phyloP scores from a whole-genome alignment of 1,284 basidiomycete genomes.

The Bondarzewia mesenterica region DNA sequence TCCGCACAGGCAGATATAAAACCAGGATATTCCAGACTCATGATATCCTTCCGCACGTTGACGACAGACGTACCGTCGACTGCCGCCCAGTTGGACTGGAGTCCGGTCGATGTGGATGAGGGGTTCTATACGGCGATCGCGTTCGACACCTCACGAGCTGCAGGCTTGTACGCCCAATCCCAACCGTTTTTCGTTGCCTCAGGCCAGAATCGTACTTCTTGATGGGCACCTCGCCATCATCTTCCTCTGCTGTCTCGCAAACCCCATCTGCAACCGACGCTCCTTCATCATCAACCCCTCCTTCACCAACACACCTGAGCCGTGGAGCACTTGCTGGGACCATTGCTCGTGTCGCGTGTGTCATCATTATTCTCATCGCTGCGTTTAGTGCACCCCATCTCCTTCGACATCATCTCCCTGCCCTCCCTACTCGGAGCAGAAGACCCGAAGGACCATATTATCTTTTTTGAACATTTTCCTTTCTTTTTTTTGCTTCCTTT shows the following conservation, averaged over 20 bases:
- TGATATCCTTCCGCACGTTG: constrained; percentile 14
- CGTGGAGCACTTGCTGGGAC: constrained; percentile 18
- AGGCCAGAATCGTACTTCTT: constrained; percentile 9
- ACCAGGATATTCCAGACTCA: background rate
- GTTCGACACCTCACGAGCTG: constrained; percentile 12
- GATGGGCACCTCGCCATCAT: background rate
- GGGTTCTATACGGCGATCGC: constrained; percentile 19
- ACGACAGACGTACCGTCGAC: constrained; percentile 14
- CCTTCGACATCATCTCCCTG: constrained; percentile 9
- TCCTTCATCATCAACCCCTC: background rate
- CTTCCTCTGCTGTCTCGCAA: too few species aligned
- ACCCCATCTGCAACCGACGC: too few species aligned
- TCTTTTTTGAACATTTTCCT: constrained; percentile 13
- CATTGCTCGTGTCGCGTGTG: constrained; percentile 15
- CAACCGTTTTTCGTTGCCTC: constrained; percentile 16
- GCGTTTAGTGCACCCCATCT: constrained; percentile 18
- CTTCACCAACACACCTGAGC: constrained; percentile 12
- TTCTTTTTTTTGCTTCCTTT: background rate
- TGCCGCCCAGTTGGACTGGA: constrained; percentile 14
- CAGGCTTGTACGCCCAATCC: constrained; percentile 14
- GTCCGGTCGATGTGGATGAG: constrained; percentile 16
- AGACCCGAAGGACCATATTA: constrained; percentile 15
- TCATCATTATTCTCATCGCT: constrained; percentile 15
- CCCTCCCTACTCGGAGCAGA: constrained; percentile 6
- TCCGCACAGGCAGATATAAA: background rate